Percentiles rank a stretch among this genome's conserved stretches.
Conservation (phyloP, 345 rosid genomes). For the Barbarea vulgaris region DNA sequence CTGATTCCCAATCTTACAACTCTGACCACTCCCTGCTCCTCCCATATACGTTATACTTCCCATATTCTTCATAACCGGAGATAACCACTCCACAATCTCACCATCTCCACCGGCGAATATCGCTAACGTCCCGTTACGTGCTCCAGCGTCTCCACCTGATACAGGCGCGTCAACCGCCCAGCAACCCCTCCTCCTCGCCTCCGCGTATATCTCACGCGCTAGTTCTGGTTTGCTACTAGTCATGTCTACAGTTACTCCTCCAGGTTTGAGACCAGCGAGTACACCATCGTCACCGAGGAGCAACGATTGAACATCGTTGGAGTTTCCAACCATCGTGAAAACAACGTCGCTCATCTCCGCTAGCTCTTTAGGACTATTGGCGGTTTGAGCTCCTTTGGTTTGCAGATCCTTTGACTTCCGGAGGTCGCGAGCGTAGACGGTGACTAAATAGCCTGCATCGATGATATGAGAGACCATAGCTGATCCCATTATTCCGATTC, state of each 20-base stretch:
- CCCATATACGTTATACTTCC: conserved; percentile 73
- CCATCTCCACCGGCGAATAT: conserved; percentile 73
- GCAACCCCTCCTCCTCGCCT: conserved; percentile 51
- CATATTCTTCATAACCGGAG: conserved; percentile 56
- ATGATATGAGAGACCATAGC: conserved; percentile 85
- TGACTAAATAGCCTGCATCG: conserved; percentile 62
- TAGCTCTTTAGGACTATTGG: conserved; percentile 49
- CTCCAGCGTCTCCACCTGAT: conserved; percentile 74
- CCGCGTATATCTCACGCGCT: conserved; percentile 59
- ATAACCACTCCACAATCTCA: conserved; percentile 59
- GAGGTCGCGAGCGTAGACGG: conserved; percentile 68
- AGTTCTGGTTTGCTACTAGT: conserved; percentile 68
- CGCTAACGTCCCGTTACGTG: conserved; percentile 64
- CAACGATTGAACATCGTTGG: conserved; percentile 66
- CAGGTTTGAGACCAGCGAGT: conserved; percentile 60
- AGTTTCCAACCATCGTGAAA: conserved; percentile 86
- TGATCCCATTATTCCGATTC: conserved; percentile 84
- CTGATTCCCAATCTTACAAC: conserved; percentile 80
- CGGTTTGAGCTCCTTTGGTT: conserved; percentile 59
- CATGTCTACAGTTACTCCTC: conserved; percentile 66
- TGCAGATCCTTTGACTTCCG: conserved; percentile 61
- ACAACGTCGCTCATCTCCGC: conserved; percentile 60
- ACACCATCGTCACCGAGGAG: conserved; percentile 56
- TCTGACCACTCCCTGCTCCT: conserved; percentile 73
- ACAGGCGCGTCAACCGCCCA: conserved; percentile 85